Percentiles rank a stretch among this genome's conserved stretches.
Conservation (phyloP, 208 protist species). For the Porcisia hertigi region DNA sequence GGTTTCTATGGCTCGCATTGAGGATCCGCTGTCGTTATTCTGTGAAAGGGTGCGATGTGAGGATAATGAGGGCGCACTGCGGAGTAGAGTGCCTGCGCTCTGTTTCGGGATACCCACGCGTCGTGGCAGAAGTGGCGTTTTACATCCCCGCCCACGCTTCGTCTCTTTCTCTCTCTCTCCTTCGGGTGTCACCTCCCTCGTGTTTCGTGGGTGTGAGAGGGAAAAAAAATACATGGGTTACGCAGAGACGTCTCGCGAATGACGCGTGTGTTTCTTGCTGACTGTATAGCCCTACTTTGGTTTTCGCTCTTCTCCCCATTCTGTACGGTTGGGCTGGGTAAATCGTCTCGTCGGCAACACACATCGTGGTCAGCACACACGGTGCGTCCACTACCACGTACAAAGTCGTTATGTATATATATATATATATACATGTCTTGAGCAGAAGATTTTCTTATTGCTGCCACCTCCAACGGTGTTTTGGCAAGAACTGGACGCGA, state of each 20-base stretch:
- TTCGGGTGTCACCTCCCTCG: background rate
- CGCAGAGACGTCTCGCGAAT: background rate
- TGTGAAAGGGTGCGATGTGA: background rate
- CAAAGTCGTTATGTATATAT: background rate
- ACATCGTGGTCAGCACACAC: background rate
- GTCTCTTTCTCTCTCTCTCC: background rate
- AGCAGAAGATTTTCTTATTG: background rate
- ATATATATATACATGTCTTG: background rate
- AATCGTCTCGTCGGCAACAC: background rate
- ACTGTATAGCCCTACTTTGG: background rate
- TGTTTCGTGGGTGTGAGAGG: background rate
- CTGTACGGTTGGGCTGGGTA: background rate
- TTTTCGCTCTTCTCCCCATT: background rate
- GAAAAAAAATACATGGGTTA: background rate
- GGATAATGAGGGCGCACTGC: background rate
- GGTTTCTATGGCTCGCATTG: background rate
- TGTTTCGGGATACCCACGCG: background rate
- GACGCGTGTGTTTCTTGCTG: background rate
- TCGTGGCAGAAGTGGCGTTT: background rate
- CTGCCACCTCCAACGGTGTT: background rate
- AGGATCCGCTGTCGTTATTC: background rate
- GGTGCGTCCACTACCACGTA: background rate
- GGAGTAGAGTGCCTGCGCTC: background rate
- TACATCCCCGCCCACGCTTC: background rate
- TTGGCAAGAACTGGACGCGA: background rate